Evolutionary conservation across 345 rosid species (phyloP), one percentile per base, ranked within the genome.

Genomic region (Camelina neglecta): DNA sequence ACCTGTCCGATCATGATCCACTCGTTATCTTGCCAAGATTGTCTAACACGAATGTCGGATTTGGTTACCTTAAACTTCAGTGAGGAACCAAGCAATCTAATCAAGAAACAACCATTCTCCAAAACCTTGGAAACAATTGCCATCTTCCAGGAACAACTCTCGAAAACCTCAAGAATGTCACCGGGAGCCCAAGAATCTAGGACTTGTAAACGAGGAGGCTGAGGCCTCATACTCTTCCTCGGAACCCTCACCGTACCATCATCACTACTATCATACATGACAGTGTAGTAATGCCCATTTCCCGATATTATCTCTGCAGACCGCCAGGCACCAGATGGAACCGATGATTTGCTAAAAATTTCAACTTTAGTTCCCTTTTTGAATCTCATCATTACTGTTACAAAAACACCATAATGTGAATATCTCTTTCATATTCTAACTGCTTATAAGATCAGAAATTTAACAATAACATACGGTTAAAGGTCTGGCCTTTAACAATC

Each of bases 1-100:
- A 89, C 91, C 89, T 84, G 83, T 4, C 90, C 88, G 12, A 90
- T 83, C 76, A 85, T 82, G 64, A 79, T 60, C 97, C 97, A 88
- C 71, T 81, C 78, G 24, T 82, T 74, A 47, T 84, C 84, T 77
- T 87, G 81, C 93, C 96, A 92, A 59, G 92, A 86, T 75, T 83
- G 96, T 74, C 97, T 83, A 53, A 82, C 66, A 21, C 97, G 85
- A 54, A 86, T 79, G 45, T 83, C 69, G 67, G 67, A 77, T 81
- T 71, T 83, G 38, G 73, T 70, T 59, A 81, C 89, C 77, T 73
- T 83, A 66, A 90, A 67, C 74, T 88, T 85, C 64, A 83, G 38
- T 47, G 89, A 86, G 26, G 91, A 88, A 54, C 96, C 94, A 58
- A 87, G 76, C 49, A 88, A 74, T 76, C 92, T 86, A 29, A 88